phyloP scores from a whole-genome alignment of 345 rosid species.

The Murraya koenigii region DNA sequence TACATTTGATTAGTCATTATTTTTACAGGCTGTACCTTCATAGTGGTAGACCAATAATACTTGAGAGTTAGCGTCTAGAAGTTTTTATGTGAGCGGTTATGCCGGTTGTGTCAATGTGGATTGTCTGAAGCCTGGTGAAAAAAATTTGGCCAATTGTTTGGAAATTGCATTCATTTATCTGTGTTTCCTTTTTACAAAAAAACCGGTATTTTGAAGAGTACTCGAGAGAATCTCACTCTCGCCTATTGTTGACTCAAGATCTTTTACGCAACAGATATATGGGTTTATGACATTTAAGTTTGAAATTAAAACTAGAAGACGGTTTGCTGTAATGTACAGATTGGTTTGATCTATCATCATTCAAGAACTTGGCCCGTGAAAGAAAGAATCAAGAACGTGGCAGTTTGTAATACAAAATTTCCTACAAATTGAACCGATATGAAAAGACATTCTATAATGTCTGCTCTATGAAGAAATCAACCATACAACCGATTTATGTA shows the following conservation, averaged over 20 bases:
- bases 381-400: neutral
- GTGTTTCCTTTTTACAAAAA: neutral
- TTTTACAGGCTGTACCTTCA: neutral
- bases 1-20: neutral
- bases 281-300: neutral
- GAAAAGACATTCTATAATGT: neutral
- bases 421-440: neutral
- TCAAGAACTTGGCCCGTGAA: too few species aligned
- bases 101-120: neutral
- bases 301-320: neutral
- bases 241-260: neutral
- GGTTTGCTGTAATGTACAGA: neutral
- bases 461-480: neutral
- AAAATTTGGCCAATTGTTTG: neutral
- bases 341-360: neutral
- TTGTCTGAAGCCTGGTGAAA: too few species aligned
- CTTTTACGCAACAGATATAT: neutral
- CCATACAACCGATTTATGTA: neutral
- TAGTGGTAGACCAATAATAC: neutral
- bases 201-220: neutral
- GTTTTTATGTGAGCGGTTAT: neutral
- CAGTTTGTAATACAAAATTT: slow-evolving; percentile 1
- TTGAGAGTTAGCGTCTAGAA: neutral
- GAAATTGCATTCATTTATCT: neutral
- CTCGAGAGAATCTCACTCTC: neutral